Base-by-base conservation (phyloP, 2,329 filamentous ascomycete genomes). In the Diplodia seriata region DNA sequence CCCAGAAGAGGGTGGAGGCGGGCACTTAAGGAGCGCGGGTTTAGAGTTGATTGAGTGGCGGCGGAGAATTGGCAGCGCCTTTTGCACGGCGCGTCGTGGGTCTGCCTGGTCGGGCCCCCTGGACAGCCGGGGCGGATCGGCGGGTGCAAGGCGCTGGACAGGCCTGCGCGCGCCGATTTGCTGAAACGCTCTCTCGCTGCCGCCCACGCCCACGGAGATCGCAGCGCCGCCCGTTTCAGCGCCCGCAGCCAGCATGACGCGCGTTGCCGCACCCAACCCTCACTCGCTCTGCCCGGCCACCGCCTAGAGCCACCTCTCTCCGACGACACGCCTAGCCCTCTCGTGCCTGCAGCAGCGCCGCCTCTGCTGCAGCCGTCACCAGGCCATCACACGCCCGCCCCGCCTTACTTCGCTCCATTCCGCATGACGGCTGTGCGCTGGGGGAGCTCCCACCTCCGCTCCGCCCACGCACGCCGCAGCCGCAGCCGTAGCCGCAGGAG, bases 1-100 rank as follows among this genome's bases (percentile, higher is more conserved):
- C 23, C 29, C 51, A 9, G 18, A 38, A 26, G 23, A 7, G 59
- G 31, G 59, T 7, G n/a, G 9, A 31, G 12, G 47, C 59, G 47
- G 59, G 26, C 59, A 63, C 59, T 63, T 63, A 63, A 63, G 59
- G 40, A 43, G 29, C 59, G 43, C 38, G 47, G 59, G 59, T 63
- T 63, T 63, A 63, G 59, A 29, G 59, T 63, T 63, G 59, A 63
- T 63, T 63, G 59, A 36, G 59, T 51, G 59, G 59, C 59, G 59
- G 59, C 59, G 59, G 59, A 51, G 59, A 63, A 63, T 51, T 63
- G 59, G 36, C 33, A 55, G 54, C 18, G 33, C 8, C n/a, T 18
- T 29, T 29, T 36, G 53, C 38, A 31, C 55, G 36, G 57, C 57
- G 57, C 57, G 31, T 62, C 40, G 56, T 31, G 56, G 56, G 57